These are phyloP conservation scores for Fraxinus greggii DNA, from an alignment of 305 asterid genomes.

Conservation along the genomic window DNA sequence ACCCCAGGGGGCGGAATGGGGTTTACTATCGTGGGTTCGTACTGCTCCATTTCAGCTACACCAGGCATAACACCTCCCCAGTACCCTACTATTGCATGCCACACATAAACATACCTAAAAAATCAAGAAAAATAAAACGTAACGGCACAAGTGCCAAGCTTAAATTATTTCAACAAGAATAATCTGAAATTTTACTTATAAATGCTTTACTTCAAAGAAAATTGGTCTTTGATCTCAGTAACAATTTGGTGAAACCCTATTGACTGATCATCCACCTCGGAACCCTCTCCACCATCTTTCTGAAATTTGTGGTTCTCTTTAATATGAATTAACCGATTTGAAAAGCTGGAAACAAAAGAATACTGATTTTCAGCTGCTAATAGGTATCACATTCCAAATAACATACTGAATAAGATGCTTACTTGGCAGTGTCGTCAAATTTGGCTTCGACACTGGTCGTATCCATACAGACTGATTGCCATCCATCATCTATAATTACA, in stretches of 20 bases:
- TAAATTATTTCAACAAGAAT: background rate
- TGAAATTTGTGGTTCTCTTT: conserved; percentile 73
- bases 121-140: background rate
- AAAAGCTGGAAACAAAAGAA: conserved; percentile 46
- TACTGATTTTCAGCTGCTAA: conserved; percentile 12
- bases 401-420: conserved; percentile 25
- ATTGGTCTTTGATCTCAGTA: conserved; percentile 58
- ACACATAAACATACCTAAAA: conserved; percentile 62
- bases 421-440: conserved; percentile 71
- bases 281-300: conserved; percentile 28
- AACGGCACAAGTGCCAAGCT: background rate
- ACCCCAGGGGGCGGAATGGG: conserved; percentile 68
- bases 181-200: background rate
- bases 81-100: conserved; percentile 83
- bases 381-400: background rate
- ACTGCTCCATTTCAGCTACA: conserved; percentile 55
- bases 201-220: conserved; percentile 51
- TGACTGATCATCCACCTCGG: conserved; percentile 28
- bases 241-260: conserved; percentile 52
- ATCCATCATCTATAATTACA: conserved; percentile 84
- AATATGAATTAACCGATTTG: conserved; percentile 61
- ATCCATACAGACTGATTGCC: conserved; percentile 91
- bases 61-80: conserved; percentile 84
- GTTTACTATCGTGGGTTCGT: conserved; percentile 47
- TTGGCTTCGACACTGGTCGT: conserved; percentile 42